A percentile compares a stretch with the other conserved stretches of the same genome.
Evolutionary conservation across 2,329 filamentous ascomycete species (phyloP).

Genomic region (Calonectria pseudoreteaudii): DNA sequence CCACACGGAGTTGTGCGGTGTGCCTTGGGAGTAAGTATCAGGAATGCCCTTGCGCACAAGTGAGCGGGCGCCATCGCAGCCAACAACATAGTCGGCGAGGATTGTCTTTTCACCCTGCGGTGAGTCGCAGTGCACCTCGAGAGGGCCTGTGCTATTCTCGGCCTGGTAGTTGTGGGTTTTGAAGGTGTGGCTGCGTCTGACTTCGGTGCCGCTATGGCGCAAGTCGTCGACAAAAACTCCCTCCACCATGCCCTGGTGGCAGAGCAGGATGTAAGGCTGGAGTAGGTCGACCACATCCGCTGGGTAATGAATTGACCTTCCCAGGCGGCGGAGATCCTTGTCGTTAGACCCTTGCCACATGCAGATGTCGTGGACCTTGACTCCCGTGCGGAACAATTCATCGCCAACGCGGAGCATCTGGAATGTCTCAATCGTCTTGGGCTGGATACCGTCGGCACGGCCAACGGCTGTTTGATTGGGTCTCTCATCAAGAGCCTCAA

Average conservation of each 20-base stretch:
- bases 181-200: constrained; percentile 73
- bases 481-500: constrained; percentile 75
- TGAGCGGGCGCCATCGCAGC: constrained; percentile 79
- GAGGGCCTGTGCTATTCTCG: constrained; percentile 44
- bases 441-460: constrained; percentile 77
- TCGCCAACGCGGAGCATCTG: constrained; percentile 77
- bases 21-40: constrained; percentile 63
- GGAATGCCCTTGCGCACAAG: constrained; percentile 73
- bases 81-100: constrained; percentile 72
- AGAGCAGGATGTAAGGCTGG: constrained; percentile 66
- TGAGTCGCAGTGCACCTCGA: constrained; percentile 60
- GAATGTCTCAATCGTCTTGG: constrained; percentile 82
- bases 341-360: constrained; percentile 71
- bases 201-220: constrained; percentile 69
- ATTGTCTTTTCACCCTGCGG: constrained; percentile 63
- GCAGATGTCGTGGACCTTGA: constrained; percentile 77
- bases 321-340: constrained; percentile 66
- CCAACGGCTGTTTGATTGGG: constrained; percentile 75
- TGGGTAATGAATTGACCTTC: constrained; percentile 76
- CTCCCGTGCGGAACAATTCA: constrained; percentile 72
- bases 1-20: constrained; percentile 70
- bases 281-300: constrained; percentile 63
- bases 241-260: constrained; percentile 82
- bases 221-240: constrained; percentile 76
- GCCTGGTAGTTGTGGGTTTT: constrained; percentile 61